phyloP scores from a whole-genome alignment of 495 filamentous ascomycete genomes.

The Xylaria sp. region DNA sequence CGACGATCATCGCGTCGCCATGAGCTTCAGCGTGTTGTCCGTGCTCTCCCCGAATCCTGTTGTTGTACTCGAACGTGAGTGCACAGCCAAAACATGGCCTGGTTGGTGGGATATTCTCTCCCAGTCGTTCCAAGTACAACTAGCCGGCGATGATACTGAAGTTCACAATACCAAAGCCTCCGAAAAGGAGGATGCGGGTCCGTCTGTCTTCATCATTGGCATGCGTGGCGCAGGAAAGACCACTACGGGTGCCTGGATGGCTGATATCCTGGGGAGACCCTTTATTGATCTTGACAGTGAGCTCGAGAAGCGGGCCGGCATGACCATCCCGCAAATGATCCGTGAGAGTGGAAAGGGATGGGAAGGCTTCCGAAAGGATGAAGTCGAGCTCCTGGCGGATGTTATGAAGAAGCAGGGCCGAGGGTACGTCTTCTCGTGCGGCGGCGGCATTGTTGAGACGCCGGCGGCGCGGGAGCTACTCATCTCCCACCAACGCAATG shows the following conservation, averaged over 20 bases:
- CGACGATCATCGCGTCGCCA: slow-evolving; percentile 97
- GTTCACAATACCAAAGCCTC: slow-evolving; percentile 39
- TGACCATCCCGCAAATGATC: slow-evolving; percentile 86
- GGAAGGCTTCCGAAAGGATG: slow-evolving; percentile 85
- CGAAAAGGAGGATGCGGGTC: slow-evolving; percentile 47
- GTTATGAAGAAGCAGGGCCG: slow-evolving; percentile 75
- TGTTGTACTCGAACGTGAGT: slow-evolving; percentile 86
- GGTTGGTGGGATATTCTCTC: slow-evolving; percentile 95
- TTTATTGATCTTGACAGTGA: slow-evolving; percentile 88
- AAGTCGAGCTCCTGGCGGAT: slow-evolving; percentile 75
- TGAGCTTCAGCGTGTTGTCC: slow-evolving; percentile 95
- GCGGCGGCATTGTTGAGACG: slow-evolving; percentile 91
- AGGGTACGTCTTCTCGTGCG: slow-evolving; percentile 88
- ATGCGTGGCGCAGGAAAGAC: slow-evolving; percentile 99
- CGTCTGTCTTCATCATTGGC: slow-evolving; percentile 89
- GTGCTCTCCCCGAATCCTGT: slow-evolving; percentile 75
- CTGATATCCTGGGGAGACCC: slow-evolving; percentile 72
- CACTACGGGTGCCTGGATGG: slow-evolving; percentile 86
- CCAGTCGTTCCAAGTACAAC: slow-evolving; percentile 72
- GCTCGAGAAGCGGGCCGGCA: slow-evolving; percentile 73
- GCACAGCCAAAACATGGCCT: slow-evolving; percentile 98
- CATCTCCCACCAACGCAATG: slow-evolving; percentile 72
- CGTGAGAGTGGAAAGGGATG: slow-evolving; percentile 70
- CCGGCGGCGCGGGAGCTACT: slow-evolving; percentile 82
- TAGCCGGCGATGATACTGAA: slow-evolving; percentile 74